These are phyloP conservation scores for Carallia brachiata DNA, from an alignment of 345 rosid genomes.

Conservation along the genomic window DNA sequence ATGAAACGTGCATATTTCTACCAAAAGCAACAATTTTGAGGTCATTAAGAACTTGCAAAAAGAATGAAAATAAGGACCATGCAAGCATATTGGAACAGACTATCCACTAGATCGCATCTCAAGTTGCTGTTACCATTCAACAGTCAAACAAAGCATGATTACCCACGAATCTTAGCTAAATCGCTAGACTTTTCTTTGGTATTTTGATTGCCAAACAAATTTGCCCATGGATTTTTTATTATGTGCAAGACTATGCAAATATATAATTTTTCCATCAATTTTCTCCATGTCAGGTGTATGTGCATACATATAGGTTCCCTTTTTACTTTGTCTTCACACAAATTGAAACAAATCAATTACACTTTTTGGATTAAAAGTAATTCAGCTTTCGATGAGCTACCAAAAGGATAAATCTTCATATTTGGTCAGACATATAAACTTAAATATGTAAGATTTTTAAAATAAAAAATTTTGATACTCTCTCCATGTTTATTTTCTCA, in stretches of 20 bases:
- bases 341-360: neutral
- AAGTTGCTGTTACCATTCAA: neutral
- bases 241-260: too few species aligned
- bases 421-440: too few species aligned
- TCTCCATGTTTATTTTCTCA: neutral
- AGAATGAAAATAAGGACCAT: neutral
- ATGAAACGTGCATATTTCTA: constrained; percentile 7
- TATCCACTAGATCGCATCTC: neutral
- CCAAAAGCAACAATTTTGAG: neutral
- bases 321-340: neutral
- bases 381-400: too few species aligned
- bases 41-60: neutral
- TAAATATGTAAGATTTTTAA: too few species aligned
- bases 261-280: neutral
- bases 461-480: too few species aligned
- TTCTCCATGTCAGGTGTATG: neutral
- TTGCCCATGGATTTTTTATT: too few species aligned
- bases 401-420: too few species aligned
- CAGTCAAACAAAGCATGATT: neutral
- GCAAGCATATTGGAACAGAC: neutral
- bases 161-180: neutral
- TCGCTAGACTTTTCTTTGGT: neutral
- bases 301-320: neutral
- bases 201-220: neutral
- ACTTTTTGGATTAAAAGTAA: too few species aligned